phyloP scores from a whole-genome alignment of 352 stramenopile genomes.

The Globisporangium heterothallicum region DNA sequence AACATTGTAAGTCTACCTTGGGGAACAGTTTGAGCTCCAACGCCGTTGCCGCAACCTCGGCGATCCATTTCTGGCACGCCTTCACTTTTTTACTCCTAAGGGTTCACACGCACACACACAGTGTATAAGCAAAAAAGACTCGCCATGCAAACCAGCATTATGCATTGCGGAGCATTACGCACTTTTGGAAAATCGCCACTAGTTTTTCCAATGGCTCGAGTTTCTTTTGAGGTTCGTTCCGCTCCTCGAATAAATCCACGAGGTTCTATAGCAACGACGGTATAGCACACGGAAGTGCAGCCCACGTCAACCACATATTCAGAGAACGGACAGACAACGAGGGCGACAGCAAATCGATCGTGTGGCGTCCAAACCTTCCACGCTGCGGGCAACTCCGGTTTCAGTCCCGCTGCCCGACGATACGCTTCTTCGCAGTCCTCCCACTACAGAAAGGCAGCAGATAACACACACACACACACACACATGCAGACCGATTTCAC shows the following conservation, averaged over 20 bases:
- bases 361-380: slow-evolving; percentile 58
- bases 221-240: slow-evolving; percentile 47
- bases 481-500: neutral
- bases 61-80: slow-evolving; percentile 74
- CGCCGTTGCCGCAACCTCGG: slow-evolving; percentile 53
- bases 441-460: slow-evolving; percentile 35
- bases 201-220: slow-evolving; percentile 71
- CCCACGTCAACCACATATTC: neutral
- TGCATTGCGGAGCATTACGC: neutral
- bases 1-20: slow-evolving; percentile 22
- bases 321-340: neutral
- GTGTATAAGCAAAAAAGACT: too few species aligned
- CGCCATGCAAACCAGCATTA: neutral
- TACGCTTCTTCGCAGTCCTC: slow-evolving; percentile 69
- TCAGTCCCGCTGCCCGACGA: slow-evolving; percentile 54
- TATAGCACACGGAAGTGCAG: too few species aligned
- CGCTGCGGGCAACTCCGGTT: slow-evolving; percentile 61
- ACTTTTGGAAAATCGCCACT: slow-evolving; percentile 63
- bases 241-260: slow-evolving; percentile 64
- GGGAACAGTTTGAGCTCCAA: slow-evolving; percentile 45
- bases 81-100: slow-evolving; percentile 69
- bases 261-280: slow-evolving; percentile 41
- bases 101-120: neutral
- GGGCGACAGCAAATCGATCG: neutral
- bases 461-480: neutral